Evolutionary conservation across 2,329 filamentous ascomycete genomes (phyloP), one percentile per base, ranked within the genome.

Genomic region (Clarireedia paspali): DNA sequence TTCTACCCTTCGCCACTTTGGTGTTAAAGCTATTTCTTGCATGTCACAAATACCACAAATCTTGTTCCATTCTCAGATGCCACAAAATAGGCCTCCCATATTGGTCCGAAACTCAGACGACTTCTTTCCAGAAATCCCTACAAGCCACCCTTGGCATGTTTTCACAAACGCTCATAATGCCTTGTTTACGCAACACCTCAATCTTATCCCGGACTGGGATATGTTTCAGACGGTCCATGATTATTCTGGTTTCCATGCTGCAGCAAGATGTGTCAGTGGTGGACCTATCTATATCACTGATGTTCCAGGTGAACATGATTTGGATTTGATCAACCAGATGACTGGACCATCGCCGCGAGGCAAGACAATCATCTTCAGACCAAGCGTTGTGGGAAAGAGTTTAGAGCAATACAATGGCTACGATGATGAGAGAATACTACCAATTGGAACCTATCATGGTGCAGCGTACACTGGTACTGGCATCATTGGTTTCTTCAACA

Each of bases 211-310:
- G 0, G 91, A 96, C 70, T 86, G 82, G 81, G 83, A 86, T 62
- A 85, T 86, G 83, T 86, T 86, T 66, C 83, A 85, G 63, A 84
- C 82, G 1, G 73, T 74, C 1, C 80, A 84, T 59, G 73, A 77
- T 24, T 95, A 89, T 69, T 88, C 87, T 0, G 81, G 80, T 0
- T 95, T 94, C 68, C 94, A 99, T 64, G 94, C 89, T 4, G 92
- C 94, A 1, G 91, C 91, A 2, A 81, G 94, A 47, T 95, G 90
- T 69, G 77, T 99, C 9, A 91, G 87, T 48, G 94, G 94, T 7
- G 94, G 94, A 0, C 94, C 92, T 0, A 87, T 99, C 42, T 96
- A 95, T 65, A 91, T 99, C 68, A 97, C 92, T 0, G 94, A 99
- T 70, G 80, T 84, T 0, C 92, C 92, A 0, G 91, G 90, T 0